These are phyloP conservation scores for Tarenaya hassleriana DNA, from an alignment of 345 rosid species.

Conservation along the genomic window DNA sequence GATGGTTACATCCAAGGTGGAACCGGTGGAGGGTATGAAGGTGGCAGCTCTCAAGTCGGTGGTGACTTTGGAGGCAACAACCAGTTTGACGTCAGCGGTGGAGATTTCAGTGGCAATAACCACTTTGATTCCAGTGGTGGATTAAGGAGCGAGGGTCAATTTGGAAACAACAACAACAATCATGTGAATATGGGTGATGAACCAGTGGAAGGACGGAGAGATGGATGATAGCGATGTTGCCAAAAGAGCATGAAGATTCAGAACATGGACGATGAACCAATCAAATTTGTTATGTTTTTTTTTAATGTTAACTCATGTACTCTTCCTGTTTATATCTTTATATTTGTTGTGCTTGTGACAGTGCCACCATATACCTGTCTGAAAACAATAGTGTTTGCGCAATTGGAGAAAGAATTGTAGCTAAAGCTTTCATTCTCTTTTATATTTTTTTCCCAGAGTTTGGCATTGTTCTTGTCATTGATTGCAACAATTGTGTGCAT, in stretches of 20 bases:
- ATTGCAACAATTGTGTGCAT: neutral
- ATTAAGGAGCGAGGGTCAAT: constrained; percentile 21
- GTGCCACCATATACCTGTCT: no score
- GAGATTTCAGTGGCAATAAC: constrained; percentile 25
- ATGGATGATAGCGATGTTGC: constrained; percentile 44
- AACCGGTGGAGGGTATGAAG: constrained; percentile 20
- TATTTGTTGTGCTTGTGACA: no score
- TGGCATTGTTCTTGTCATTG: no score
- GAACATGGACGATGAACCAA: constrained; percentile 13
- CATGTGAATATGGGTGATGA: constrained; percentile 17
- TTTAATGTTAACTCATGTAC: constrained; percentile 1
- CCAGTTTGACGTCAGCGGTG: constrained; percentile 24
- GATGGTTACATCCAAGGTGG: neutral
- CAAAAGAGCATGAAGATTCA: constrained; percentile 58
- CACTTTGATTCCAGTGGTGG: constrained; percentile 21
- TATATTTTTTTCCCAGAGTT: no score
- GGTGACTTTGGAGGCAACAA: constrained; percentile 21
- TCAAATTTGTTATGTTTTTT: constrained; percentile 8
- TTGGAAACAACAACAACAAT: constrained; percentile 26
- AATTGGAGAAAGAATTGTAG: no score
- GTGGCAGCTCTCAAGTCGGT: constrained; percentile 15
- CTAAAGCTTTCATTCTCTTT: no score
- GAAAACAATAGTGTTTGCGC: no score
- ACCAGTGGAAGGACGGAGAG: constrained; percentile 24
- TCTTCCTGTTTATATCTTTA: no score